A percentile compares a stretch with the other conserved stretches of the same genome.
Evolutionary conservation across 2,329 filamentous ascomycete species (phyloP).

Genomic region (Trichoderma sp.): DNA sequence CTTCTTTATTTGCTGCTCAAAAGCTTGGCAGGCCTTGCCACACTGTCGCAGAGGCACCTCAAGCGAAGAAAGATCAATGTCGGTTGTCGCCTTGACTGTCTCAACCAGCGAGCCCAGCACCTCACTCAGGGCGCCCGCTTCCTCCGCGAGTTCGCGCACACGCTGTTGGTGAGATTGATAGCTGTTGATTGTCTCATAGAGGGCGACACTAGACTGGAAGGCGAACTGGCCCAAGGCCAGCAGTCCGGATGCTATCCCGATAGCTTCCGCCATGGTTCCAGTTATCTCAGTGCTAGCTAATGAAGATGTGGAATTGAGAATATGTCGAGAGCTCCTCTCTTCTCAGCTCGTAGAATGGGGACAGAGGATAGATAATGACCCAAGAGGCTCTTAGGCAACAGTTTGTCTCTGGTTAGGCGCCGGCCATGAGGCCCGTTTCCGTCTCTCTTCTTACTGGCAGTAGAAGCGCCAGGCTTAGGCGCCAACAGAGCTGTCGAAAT

Average conservation of each 20-base stretch:
- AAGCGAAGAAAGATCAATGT: conserved; percentile 2
- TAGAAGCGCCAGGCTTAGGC: background rate
- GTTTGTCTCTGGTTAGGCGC: background rate
- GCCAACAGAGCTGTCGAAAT: background rate
- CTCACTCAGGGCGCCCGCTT: conserved; percentile 38
- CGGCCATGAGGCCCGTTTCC: background rate
- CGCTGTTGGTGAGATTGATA: conserved; percentile 21
- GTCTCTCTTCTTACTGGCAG: background rate
- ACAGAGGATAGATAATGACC: background rate
- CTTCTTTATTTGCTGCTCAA: conserved; percentile 40
- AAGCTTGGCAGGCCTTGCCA: conserved; percentile 45
- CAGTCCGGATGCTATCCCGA: background rate
- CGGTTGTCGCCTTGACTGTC: background rate
- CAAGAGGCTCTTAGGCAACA: background rate
- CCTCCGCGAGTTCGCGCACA: conserved; percentile 43
- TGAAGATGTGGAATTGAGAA: background rate
- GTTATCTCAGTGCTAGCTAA: background rate
- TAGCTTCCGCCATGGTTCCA: background rate
- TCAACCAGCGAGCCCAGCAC: background rate
- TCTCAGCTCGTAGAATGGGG: background rate
- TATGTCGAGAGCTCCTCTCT: background rate
- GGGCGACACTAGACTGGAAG: background rate
- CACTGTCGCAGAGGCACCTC: conserved; percentile 42
- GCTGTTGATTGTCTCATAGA: background rate
- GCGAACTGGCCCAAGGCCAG: background rate